Conservation (phyloP, 139 green algal species). For the Asterochloris erici region DNA sequence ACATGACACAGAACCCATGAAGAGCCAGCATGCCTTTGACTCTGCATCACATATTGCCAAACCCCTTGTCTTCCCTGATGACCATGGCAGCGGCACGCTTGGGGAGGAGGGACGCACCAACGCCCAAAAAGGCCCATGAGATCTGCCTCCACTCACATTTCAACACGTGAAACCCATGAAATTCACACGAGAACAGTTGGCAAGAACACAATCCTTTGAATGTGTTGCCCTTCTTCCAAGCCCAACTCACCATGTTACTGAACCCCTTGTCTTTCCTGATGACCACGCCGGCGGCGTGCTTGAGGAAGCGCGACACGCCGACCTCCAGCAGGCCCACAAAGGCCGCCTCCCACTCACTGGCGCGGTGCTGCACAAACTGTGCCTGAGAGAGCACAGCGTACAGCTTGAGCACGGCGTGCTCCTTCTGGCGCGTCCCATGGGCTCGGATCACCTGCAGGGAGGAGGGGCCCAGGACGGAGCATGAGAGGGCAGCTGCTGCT, state of each 20-base stretch:
- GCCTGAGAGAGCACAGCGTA: constrained; percentile 19
- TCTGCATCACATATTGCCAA: neutral
- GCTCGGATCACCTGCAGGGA: neutral
- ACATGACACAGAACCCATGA: too few species aligned
- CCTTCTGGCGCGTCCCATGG: neutral
- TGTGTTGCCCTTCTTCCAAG: neutral
- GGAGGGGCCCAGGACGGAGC: too few species aligned
- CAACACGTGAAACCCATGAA: neutral
- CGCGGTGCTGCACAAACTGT: constrained; percentile 8
- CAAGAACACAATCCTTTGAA: neutral
- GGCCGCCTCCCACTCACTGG: constrained; percentile 4
- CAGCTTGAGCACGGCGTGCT: constrained; percentile 21
- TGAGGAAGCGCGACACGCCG: constrained; percentile 10
- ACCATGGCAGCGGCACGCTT: neutral
- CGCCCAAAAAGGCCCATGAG: neutral
- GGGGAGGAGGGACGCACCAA: neutral
- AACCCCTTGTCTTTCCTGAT: constrained; percentile 15
- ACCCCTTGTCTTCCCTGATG: neutral
- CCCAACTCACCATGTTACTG: neutral
- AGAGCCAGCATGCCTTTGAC: too few species aligned
- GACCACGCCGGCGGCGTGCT: constrained; percentile 17
- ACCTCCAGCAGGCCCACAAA: constrained; percentile 13
- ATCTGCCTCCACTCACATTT: neutral
- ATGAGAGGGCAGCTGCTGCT: too few species aligned
- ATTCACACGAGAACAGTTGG: neutral